Percentiles rank a stretch among this genome's conserved stretches.
These are phyloP conservation scores for Penicillium canescens DNA, from an alignment of 495 filamentous ascomycete genomes.

Conservation along the genomic window DNA sequence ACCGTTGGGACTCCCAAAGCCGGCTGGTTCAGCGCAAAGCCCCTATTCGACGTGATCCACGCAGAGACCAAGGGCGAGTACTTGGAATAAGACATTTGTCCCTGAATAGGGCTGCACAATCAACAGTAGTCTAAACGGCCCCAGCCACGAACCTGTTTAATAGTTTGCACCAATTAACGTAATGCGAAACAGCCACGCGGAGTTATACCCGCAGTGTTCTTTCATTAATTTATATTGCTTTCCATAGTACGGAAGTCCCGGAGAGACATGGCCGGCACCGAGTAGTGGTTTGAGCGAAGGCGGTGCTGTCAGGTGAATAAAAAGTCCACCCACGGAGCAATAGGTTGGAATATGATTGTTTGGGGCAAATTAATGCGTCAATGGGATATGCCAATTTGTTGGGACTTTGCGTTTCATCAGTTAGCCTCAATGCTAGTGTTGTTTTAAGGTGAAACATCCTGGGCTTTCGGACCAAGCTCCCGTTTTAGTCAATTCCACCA, in stretches of 20 bases:
- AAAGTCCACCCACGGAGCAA: not conserved
- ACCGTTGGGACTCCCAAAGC: slow-evolving; percentile 60
- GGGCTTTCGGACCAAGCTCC: not conserved
- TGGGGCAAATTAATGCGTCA: slow-evolving; percentile 11
- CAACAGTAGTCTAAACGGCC: not conserved
- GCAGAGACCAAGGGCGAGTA: slow-evolving; percentile 63
- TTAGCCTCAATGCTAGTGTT: not conserved
- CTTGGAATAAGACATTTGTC: slow-evolving; percentile 36
- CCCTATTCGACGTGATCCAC: slow-evolving; percentile 73
- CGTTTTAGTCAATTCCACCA: slow-evolving; percentile 1
- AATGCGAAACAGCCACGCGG: not conserved
- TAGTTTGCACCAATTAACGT: not conserved
- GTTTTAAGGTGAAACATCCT: slow-evolving; percentile 11
- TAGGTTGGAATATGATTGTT: not conserved
- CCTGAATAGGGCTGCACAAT: no score
- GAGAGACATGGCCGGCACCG: no score
- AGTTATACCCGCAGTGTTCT: not conserved
- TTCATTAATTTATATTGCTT: not conserved
- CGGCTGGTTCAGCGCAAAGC: slow-evolving; percentile 72
- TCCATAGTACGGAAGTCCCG: no score
- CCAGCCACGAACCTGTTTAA: not conserved
- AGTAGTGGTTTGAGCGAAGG: not conserved
- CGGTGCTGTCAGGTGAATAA: not conserved
- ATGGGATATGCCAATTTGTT: not conserved
- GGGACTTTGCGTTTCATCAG: slow-evolving; percentile 3